Base-by-base conservation (phyloP, 2,329 filamentous ascomycete species). In the Fusarium tanahbumbuense region DNA sequence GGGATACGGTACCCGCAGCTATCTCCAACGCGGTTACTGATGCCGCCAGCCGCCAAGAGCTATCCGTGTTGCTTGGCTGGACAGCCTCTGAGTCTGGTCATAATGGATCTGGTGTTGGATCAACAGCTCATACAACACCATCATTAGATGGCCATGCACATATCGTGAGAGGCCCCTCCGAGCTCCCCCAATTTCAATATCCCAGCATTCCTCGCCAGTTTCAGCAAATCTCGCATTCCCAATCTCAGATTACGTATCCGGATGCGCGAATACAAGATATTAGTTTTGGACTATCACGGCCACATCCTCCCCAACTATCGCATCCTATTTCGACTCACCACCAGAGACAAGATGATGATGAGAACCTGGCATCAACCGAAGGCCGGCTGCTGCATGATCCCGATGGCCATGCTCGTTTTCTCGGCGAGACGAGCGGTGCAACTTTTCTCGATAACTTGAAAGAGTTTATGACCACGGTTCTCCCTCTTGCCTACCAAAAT, bases 371-470 rank as follows among this genome's bases (percentile, higher is more conserved):
- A 16, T 60, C 74, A 20, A 77, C 71, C 8, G 74, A 83, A n/a
- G 83, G 83, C 10, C 78, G 81, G 22, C 74, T 84, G 20, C 78
- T 86, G 8, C 77, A 81, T 27, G 84, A 86, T 62, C 74, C 76
- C 5, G 79, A 82, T 46, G 83, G 83, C 25, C 82, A 79, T 25
- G 75, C 79, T 2, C 81, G 83, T 15, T 86, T 83, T 70, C 79
- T 84, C 4, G 85, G 85, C 41, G 82, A 83, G 70, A 85, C 84
- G 10, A 85, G 84, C 23, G 84, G 83, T 18, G 83, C 83, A 13
- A 84, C 81, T 2, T 86, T 86, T 56, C 79, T 86, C 8, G 84
- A 86, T 60, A 77, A 82, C 20, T 73, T 86, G 44, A 86, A 86
- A 65, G 80, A 81, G 53, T 82, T 86, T 62, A 83, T 86, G 76